Evolutionary conservation across 306 rosid genomes (phyloP), one percentile per base, ranked within the genome.

Genomic region (Lathyrus aphaca): DNA sequence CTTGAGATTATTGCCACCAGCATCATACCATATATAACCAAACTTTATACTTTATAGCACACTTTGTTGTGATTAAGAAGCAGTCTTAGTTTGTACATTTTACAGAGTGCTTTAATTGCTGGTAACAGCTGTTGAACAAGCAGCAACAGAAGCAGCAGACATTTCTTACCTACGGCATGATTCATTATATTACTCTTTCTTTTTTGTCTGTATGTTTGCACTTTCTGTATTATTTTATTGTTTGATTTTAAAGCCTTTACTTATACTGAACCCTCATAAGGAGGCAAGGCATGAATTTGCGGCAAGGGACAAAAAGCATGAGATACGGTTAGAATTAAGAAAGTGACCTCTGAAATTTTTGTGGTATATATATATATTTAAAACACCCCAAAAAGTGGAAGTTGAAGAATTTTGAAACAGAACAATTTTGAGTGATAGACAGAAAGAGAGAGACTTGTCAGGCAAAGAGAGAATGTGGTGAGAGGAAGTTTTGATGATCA

Each of bases 231-330:
- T 86, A 83, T 85, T 82, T 59, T 82, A 86, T 79, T 79, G 59
- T 71, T 80, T 77, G 51, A 59, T 72, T 74, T 69, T 60, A 74
- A 75, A 73, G 77, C 86, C 76, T 67, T 67, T 64, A 65, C 84
- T 84, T 72, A 74, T 57, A 72, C 80, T 86, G 95, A 84, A 83
- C 86, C 93, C 90, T 81, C 48, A 48, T 25, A 66, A 85, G 88
- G 89, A 81, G 91, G 88, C 91, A 88, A 82, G 81, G 86, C 96
- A 86, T 88, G 91, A 88, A 85, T 82, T 85, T 84, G 87, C 86
- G 88, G 96, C 84, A 54, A 79, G 83, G 83, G 93, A 88, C 96
- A 82, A 88, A 86, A 88, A 81, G 88, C 90, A 83, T 71, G 93
- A 79, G 93, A 83, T 80, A 74, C 81, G 83, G 93, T 85, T 83